These are phyloP conservation scores for Monosporascus sp. DNA, from an alignment of 2,329 filamentous ascomycete species.

Conservation along the genomic window DNA sequence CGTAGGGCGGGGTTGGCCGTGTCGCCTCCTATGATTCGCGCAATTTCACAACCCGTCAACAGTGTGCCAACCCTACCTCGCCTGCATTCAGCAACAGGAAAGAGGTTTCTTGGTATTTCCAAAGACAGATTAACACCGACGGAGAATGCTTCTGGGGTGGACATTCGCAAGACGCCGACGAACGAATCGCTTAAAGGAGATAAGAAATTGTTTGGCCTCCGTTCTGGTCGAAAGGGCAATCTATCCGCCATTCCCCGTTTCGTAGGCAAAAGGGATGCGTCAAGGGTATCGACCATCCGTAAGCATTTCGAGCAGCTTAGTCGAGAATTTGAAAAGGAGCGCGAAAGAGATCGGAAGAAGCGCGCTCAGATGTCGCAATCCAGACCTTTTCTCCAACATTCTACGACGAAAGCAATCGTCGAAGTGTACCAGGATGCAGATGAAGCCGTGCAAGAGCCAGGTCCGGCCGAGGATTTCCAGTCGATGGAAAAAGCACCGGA, in stretches of 20 bases:
- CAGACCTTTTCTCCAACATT: conserved; percentile 75
- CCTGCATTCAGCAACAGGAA: conserved; percentile 39
- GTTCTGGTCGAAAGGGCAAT: conserved; percentile 60
- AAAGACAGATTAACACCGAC: conserved; percentile 13
- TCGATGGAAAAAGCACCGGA: conserved; percentile 28
- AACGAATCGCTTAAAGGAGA: conserved; percentile 50
- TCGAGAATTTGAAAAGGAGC: conserved; percentile 92
- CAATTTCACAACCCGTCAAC: conserved; percentile 45
- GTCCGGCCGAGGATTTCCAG: conserved; percentile 59
- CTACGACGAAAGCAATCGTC: conserved; percentile 91
- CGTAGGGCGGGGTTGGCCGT: conserved; percentile 41
- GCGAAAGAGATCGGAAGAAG: conserved; percentile 77
- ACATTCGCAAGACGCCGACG: conserved; percentile 26
- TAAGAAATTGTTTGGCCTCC: conserved; percentile 60
- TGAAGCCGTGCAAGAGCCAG: conserved; percentile 81
- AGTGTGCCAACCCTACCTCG: conserved; percentile 37
- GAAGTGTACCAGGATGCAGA: conserved; percentile 93
- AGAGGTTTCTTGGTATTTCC: conserved; percentile 29
- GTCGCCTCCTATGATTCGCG: conserved; percentile 49
- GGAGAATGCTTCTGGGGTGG: conserved; percentile 23
- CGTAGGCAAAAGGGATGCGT: conserved; percentile 66
- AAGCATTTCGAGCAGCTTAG: conserved; percentile 96
- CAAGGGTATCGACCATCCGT: conserved; percentile 84
- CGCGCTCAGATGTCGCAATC: conserved; percentile 70
- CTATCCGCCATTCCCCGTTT: conserved; percentile 87